These are phyloP conservation scores for Hortiboletus flavorubellus DNA, from an alignment of 768 basidiomycete species.

Conservation along the genomic window DNA sequence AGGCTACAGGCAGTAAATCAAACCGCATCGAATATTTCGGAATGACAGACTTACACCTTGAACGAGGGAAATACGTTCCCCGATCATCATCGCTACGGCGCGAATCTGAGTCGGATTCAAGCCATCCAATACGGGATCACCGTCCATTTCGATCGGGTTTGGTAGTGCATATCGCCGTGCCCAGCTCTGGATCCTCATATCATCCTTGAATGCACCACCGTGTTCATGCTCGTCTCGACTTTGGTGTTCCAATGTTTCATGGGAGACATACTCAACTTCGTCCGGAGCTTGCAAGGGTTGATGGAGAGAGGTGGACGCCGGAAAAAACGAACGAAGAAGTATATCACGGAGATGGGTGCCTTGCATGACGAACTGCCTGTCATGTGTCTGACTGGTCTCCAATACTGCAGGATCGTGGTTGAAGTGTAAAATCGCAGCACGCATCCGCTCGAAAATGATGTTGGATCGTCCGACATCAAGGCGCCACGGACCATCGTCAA, in stretches of 20 bases:
- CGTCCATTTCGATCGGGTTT: slow-evolving; percentile 64
- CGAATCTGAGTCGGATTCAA: slow-evolving; percentile 76
- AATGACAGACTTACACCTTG: slow-evolving; percentile 65
- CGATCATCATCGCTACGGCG: slow-evolving; percentile 86
- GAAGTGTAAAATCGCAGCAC: slow-evolving; percentile 56
- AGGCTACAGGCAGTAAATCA: slow-evolving; percentile 45
- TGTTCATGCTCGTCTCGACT: slow-evolving; percentile 23
- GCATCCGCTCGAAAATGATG: slow-evolving; percentile 67
- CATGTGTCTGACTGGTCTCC: slow-evolving; percentile 32
- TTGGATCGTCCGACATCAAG: slow-evolving; percentile 71
- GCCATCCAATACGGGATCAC: slow-evolving; percentile 65
- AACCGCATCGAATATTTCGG: not conserved
- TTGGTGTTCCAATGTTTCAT: slow-evolving; percentile 38
- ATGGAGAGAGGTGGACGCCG: slow-evolving; percentile 21
- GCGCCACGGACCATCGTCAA: slow-evolving; percentile 51
- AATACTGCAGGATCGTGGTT: slow-evolving; percentile 48
- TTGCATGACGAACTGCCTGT: slow-evolving; percentile 52
- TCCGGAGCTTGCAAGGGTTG: slow-evolving; percentile 39
- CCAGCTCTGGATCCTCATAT: slow-evolving; percentile 83
- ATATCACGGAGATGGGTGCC: slow-evolving; percentile 75
- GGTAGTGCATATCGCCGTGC: slow-evolving; percentile 57
- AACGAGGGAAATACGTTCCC: slow-evolving; percentile 71
- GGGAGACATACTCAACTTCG: slow-evolving; percentile 36
- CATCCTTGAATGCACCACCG: slow-evolving; percentile 58
- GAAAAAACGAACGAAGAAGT: slow-evolving; percentile 56